Conservation (phyloP, 306 rosid genomes). For the Hippophae tibetana region DNA sequence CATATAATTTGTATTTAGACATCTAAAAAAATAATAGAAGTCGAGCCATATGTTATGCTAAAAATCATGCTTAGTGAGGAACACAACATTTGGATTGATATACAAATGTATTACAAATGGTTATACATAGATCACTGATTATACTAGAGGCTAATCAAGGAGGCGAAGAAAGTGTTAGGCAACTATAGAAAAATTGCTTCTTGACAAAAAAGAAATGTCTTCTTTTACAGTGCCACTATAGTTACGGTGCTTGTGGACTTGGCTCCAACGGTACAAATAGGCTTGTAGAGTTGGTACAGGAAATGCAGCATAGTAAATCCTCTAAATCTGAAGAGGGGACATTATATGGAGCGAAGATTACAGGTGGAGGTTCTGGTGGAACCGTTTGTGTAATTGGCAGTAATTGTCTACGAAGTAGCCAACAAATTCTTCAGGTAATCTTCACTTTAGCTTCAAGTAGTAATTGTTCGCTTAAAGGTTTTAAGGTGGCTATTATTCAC, state of each 20-base stretch:
- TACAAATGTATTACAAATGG: not conserved
- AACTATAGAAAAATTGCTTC: not conserved
- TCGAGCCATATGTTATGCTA: no score
- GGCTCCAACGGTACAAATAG: slow-evolving; percentile 90
- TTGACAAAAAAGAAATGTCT: not conserved
- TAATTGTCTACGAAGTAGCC: slow-evolving; percentile 60
- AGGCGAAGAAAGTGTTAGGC: not conserved
- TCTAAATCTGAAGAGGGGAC: slow-evolving; percentile 59
- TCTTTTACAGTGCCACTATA: slow-evolving; percentile 71
- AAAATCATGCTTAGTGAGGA: not conserved
- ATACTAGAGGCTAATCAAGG: not conserved
- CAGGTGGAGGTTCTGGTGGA: slow-evolving; percentile 97
- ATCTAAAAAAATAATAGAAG: no score
- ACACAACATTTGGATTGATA: no score
- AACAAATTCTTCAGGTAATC: slow-evolving; percentile 76
- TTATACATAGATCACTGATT: no score
- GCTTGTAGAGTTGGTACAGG: slow-evolving; percentile 79
- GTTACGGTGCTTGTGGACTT: slow-evolving; percentile 82
- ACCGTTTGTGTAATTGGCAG: slow-evolving; percentile 80
- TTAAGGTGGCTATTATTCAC: no score
- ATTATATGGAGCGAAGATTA: slow-evolving; percentile 76
- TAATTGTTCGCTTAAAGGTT: no score
- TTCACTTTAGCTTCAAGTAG: not conserved
- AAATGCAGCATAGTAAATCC: slow-evolving; percentile 50
- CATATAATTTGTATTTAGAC: no score